phyloP scores from a whole-genome alignment of 2,329 filamentous ascomycete species.

The Trichocomaceae sp. region DNA sequence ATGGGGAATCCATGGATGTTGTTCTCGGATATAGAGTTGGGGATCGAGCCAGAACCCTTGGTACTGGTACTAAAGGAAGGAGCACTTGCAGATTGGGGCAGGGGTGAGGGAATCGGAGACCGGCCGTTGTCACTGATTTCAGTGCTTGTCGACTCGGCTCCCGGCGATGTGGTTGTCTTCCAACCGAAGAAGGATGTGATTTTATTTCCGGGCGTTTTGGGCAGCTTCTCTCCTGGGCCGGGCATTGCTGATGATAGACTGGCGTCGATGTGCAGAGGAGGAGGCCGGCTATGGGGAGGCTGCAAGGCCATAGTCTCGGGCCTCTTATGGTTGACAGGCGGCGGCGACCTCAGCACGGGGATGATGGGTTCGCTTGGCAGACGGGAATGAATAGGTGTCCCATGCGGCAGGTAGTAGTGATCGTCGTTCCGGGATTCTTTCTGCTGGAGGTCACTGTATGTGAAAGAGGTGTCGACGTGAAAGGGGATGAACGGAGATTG shows the following conservation, averaged over 20 bases:
- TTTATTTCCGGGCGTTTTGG: conserved; percentile 50
- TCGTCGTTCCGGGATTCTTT: conserved; percentile 21
- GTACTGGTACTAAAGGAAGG: conserved; percentile 17
- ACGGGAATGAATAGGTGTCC: conserved; percentile 33
- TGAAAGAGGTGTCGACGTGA: conserved; percentile 28
- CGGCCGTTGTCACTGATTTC: conserved; percentile 56
- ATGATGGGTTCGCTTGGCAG: conserved; percentile 40
- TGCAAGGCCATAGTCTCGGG: conserved; percentile 42
- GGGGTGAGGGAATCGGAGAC: conserved; percentile 54
- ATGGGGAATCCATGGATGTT: conserved; percentile 47
- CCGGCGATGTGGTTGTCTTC: conserved; percentile 51
- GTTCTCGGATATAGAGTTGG: conserved; percentile 46
- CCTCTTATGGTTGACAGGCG: conserved; percentile 38
- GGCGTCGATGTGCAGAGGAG: conserved; percentile 41
- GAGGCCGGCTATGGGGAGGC: conserved; percentile 33
- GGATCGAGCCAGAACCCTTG: conserved; percentile 31
- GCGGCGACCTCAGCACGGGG: conserved; percentile 65
- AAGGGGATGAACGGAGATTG: conserved; percentile 27
- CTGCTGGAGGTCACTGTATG: conserved; percentile 15
- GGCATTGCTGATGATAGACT: conserved; percentile 31
- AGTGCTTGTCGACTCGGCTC: conserved; percentile 54
- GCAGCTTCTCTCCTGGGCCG: conserved; percentile 31
- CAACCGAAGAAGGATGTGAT: conserved; percentile 63
- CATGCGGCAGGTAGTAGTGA: conserved; percentile 32
- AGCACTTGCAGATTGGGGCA: conserved; percentile 33